Evolutionary conservation across 495 filamentous ascomycete genomes (phyloP).

Genomic region (Ascodesmis nigricans): DNA sequence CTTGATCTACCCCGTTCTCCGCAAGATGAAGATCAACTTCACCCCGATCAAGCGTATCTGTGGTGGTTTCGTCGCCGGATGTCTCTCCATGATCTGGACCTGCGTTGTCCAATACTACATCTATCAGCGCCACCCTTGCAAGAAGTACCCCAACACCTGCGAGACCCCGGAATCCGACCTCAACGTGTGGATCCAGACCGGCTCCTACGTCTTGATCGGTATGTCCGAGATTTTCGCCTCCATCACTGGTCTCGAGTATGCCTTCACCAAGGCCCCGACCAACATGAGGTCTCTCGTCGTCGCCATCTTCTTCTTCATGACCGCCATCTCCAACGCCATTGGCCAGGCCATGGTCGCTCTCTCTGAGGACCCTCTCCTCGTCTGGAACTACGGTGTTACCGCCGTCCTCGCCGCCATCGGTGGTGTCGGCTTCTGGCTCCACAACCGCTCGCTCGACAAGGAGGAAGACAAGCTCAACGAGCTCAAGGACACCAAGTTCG

Average conservation of each 20-base stretch:
- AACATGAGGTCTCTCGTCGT: constrained; percentile 58
- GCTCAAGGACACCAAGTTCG: too few relatives aligned
- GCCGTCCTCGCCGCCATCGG: constrained; percentile 39
- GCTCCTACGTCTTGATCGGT: constrained; percentile 42
- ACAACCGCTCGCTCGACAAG: constrained; percentile 34
- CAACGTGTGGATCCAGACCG: constrained; percentile 41
- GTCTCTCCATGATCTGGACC: constrained; percentile 42
- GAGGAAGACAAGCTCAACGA: constrained; percentile 47
- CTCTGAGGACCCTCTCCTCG: constrained; percentile 41
- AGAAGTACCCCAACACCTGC: constrained; percentile 31
- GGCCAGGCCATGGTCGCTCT: constrained; percentile 39
- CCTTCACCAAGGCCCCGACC: constrained; percentile 55
- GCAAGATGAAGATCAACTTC: constrained; percentile 39
- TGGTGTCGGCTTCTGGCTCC: constrained; percentile 38
- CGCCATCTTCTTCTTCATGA: constrained; percentile 44
- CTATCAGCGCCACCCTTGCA: constrained; percentile 40
- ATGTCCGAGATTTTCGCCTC: constrained; percentile 55
- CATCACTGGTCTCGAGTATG: constrained; percentile 38
- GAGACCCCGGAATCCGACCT: constrained; percentile 26
- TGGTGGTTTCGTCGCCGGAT: constrained; percentile 38
- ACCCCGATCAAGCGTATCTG: constrained; percentile 56
- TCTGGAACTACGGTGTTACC: constrained; percentile 38
- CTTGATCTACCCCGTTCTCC: constrained; percentile 44
- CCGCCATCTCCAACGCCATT: constrained; percentile 32
- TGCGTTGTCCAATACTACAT: constrained; percentile 47